Evolutionary conservation across 208 protist genomes (phyloP), one percentile per base, ranked within the genome.

Genomic region (Trypanosomatidae sp.): DNA sequence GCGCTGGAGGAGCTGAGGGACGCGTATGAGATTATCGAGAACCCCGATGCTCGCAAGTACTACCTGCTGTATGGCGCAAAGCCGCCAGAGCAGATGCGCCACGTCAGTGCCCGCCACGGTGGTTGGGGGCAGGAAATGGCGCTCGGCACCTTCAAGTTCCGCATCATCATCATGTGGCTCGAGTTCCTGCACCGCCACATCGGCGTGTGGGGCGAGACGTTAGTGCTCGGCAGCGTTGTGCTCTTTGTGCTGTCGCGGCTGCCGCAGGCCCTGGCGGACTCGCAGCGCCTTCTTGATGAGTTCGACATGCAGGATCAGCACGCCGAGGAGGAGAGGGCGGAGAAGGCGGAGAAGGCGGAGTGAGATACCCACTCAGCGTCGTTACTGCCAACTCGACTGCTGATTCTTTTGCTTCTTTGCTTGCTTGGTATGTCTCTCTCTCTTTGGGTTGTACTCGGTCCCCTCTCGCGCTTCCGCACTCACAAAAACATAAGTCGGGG

Each of bases 1-100:
- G 87, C 82, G 25, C 79, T 96, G 5, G 88, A 93, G 76, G 92
- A 96, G 67, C 72, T 96, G 17, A 90, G 88, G 71, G 90, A 95
- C 67, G 92, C 92, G 52, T 95, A 95, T 74, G 92, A 96, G 41
- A 95, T 95, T 75, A 81, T 96, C 55, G 80, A 90, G n/a, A 84
- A 93, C 69, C 81, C 90, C 41, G 92, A 97, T 36, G 90, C 90
- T 2, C 75, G 88, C 53, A 92, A 91, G 77, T 97, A 95, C 81
- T 97, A 97, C 81, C 81, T 95, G 46, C 80, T 97, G 17, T 97
- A 97, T 71, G 93, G 91, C 22, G 77, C 80, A 22, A 95, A 94
- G 72, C 91, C 93, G 15, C 93, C 93, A 22, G 90, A 92, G 78
- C 64, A 86, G 58, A 96, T 97, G 93, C 88, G 90, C 41, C 79